Base-by-base conservation (phyloP, 2,329 filamentous ascomycete species). In the Fulvia fulva region DNA sequence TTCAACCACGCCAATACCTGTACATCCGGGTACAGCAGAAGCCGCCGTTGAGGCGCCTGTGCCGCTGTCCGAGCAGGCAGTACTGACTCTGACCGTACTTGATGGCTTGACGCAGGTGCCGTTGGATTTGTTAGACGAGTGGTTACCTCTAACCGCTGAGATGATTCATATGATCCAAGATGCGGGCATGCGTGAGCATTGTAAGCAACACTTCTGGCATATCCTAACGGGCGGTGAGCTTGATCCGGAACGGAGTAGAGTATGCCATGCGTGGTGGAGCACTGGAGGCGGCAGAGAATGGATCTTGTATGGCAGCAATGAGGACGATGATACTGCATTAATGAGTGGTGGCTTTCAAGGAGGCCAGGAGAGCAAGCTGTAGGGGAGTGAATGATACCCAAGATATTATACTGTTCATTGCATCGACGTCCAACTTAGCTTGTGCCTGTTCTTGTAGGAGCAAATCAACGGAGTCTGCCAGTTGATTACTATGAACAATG, bases 221-320 rank as follows among this genome's bases (percentile, higher is more conserved):
- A 82, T 91, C 2, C 75, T 96, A 9, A 87, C 87, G 43, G 86
- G 62, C 65, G 91, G 91, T 3, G 91, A 96, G 76, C 88, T 96
- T 85, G 91, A 96, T 73, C 87, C 95, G 23, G 89, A 95, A 70
- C 82, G 91, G 59, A 87, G 90, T 6, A 84, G 87, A 43, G 81
- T 89, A 30, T 91, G 88, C 51, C 88, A 96, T 19, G 84, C 85
- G 1, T 97, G 92, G 92, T 96, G 92, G 92, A 89, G 86, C 75
- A 76, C 84, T 71, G 72, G 82, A 58, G 83, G 84, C 3, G 85
- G 85, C 0, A 76, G 82, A 50, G 83, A 86, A 58, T 73, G 78
- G 65, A 77, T 86, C 5, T 63, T 85, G 1, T 81, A 76, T 68
- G 82, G 77, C 61, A 16, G n/a, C n/a, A 7, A 41, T 41, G 34